Evolutionary conservation across 768 basidiomycete species (phyloP), one percentile per base, ranked within the genome.

Genomic region (Trametes sanguinea): DNA sequence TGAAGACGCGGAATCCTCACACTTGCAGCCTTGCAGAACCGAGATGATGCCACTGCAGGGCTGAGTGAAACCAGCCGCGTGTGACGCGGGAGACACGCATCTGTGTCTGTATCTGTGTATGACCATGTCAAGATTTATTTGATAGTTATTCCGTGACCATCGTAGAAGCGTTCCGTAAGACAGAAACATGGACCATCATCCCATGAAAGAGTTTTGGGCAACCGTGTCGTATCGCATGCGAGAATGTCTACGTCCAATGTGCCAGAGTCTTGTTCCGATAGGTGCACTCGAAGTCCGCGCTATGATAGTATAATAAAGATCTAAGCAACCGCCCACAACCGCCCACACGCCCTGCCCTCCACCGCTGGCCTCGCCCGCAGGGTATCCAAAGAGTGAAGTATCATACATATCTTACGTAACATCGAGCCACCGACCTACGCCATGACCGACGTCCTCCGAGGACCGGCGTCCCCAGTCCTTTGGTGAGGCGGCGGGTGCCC

Each of bases 401-500:
- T 43, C 48, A 30, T 50, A 30, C 48, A 13, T 29, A n/a, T 50
- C 48, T 22, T 9, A 30, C 47, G n/a, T 48, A 30, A 37, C 46
- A 4, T 22, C 35, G 32, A 22, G 33, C 10, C 16, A 51, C n/a
- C 51, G 8, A 6, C 16, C 60, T 43, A 65, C 33, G 60, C 64
- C 8, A 55, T 58, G 29, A 65, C 46, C 7, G 66, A 51, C 16
- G 64, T 55, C 14, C 64, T 39, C 40, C 60, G 64, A 22, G 48
- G n/a, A 13, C 37, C 51, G 1, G 50, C 50, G 32, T 47, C 44
- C 32, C 40, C 60, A 6, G 63, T 54, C 27, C 54, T 51, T 32
- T 60, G 61, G 16, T 63, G 63, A 13, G 66, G 66, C 6, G 57
- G 63, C 45, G 53, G 51, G 54, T 65, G 67, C 4, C 67, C 67